These are phyloP conservation scores for Citrullus mucosospermus DNA, from an alignment of 306 rosid genomes.

Conservation along the genomic window DNA sequence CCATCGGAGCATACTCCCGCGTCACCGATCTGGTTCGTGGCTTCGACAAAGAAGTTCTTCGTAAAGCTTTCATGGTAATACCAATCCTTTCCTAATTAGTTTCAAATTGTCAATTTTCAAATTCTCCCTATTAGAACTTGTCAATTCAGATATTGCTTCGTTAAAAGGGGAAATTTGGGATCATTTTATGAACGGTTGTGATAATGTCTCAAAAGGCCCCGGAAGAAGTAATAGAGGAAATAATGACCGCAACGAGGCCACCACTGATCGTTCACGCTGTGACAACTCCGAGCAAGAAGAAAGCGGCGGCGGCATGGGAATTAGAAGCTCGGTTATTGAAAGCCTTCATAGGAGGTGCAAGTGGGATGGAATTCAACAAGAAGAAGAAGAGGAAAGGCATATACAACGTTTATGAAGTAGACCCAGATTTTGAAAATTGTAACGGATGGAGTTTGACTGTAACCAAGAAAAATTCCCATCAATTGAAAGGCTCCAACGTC, in stretches of 20 bases:
- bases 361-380: slow-evolving; percentile 9
- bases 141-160: background rate
- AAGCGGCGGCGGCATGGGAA: slow-evolving; percentile 7
- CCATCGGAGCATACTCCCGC: slow-evolving; percentile 66
- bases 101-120: background rate
- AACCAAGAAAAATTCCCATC: slow-evolving; percentile 22
- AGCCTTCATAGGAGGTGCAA: slow-evolving; percentile 15
- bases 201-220: slow-evolving; percentile 34
- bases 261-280: slow-evolving; percentile 54
- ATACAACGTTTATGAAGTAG: slow-evolving; percentile 31
- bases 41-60: slow-evolving; percentile 47
- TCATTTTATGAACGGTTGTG: background rate
- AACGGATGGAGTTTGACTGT: slow-evolving; percentile 71
- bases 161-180: background rate
- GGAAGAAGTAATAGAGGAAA: slow-evolving; percentile 42
- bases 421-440: slow-evolving; percentile 50
- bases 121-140: background rate
- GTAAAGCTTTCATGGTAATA: slow-evolving; percentile 53
- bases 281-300: slow-evolving; percentile 18
- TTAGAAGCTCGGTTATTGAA: slow-evolving; percentile 32
- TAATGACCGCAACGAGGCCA: slow-evolving; percentile 22
- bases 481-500: slow-evolving; percentile 29
- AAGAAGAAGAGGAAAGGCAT: slow-evolving; percentile 20
- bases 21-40: slow-evolving; percentile 45
- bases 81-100: background rate